phyloP scores from a whole-genome alignment of 352 stramenopile genomes.

The Globisporangium irregulare region DNA sequence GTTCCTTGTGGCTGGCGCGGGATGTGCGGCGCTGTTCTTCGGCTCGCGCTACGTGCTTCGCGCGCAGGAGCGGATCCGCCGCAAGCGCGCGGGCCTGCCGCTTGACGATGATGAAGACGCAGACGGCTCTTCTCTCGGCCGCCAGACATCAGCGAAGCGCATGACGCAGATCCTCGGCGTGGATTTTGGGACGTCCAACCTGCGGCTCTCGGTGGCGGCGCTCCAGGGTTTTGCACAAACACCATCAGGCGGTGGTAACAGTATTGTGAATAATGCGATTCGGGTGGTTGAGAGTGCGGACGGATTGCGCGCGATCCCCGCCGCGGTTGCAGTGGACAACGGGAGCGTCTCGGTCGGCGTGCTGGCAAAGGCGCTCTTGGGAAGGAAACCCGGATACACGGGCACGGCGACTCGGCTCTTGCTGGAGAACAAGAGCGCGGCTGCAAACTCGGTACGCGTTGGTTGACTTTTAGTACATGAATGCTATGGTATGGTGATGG shows the following conservation, averaged over 20 bases:
- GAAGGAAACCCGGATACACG: constrained; percentile 56
- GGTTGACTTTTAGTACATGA: no score
- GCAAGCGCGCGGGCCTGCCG: constrained; percentile 38
- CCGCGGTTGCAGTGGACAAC: constrained; percentile 61
- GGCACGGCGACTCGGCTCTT: constrained; percentile 51
- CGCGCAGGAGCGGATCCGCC: constrained; percentile 52
- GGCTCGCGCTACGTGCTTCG: constrained; percentile 58
- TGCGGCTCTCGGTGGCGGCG: constrained; percentile 44
- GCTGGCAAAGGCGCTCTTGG: constrained; percentile 44
- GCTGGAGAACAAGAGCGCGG: constrained; percentile 18
- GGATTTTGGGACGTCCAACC: constrained; percentile 51
- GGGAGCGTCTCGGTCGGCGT: constrained; percentile 47
- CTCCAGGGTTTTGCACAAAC: constrained; percentile 16
- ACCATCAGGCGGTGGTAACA: not conserved
- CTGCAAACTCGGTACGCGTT: not conserved
- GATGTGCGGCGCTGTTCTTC: constrained; percentile 46
- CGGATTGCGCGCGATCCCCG: constrained; percentile 46
- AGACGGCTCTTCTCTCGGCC: not conserved
- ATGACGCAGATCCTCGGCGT: constrained; percentile 47
- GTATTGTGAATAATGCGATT: constrained; percentile 5
- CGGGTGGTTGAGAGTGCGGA: constrained; percentile 61
- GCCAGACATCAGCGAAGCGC: not conserved
- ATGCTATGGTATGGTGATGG: no score
- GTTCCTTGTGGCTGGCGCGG: constrained; percentile 40
- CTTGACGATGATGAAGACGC: constrained; percentile 36